Evolutionary conservation across 164 flowering plant species (phyloP).

Genomic region (Stephania japonica): DNA sequence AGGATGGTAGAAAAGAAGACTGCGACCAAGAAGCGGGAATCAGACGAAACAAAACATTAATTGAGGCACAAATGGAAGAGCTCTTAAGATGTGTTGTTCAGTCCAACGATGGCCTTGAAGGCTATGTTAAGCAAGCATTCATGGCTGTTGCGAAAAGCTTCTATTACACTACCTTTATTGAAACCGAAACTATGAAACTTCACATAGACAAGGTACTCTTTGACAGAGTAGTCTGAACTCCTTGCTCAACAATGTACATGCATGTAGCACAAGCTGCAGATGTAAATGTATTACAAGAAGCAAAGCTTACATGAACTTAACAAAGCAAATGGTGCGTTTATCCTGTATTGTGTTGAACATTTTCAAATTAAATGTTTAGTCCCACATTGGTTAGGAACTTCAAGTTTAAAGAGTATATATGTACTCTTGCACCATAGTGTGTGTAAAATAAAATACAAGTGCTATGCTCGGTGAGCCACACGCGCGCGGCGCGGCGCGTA

Average conservation of each 20-base stretch:
- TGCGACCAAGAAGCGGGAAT: too few species aligned
- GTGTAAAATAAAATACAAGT: too few species aligned
- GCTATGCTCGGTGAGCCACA: too few species aligned
- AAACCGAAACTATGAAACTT: conserved; percentile 21
- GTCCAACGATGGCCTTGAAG: conserved; percentile 17
- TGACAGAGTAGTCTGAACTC: conserved; percentile 30
- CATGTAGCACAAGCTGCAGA: background rate
- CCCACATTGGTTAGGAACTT: too few species aligned
- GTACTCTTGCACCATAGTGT: too few species aligned
- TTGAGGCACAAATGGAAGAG: background rate
- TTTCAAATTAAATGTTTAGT: too few species aligned
- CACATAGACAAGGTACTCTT: conserved; percentile 59
- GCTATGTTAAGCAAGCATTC: conserved; percentile 33
- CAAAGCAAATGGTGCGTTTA: background rate
- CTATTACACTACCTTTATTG: conserved; percentile 43
- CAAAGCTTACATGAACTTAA: background rate
- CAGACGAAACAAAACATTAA: background rate
- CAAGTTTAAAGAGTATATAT: too few species aligned
- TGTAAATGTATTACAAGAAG: background rate
- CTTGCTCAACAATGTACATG: background rate
- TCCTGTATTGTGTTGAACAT: too few species aligned
- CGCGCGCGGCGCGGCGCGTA: too few species aligned
- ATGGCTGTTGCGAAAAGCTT: conserved; percentile 44
- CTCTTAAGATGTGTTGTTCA: background rate
- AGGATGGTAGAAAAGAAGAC: background rate